phyloP scores from a whole-genome alignment of 1,139 yeast genomes.

The Yarrowia galli region DNA sequence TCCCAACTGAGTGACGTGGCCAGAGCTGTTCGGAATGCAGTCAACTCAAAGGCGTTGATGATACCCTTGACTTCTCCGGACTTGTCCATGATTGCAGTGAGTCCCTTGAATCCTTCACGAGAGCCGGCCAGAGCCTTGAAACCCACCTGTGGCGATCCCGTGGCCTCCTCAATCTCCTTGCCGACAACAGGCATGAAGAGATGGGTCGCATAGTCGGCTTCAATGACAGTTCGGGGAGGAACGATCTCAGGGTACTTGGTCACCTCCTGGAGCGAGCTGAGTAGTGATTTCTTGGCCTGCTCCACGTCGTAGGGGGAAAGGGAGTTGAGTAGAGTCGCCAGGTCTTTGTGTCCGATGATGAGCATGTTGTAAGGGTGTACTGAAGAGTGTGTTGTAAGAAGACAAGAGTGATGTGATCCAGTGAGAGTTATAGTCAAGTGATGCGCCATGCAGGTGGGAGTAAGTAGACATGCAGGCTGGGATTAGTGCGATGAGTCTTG shows the following conservation, averaged over 20 bases:
- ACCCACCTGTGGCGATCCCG: slow-evolving; percentile 50
- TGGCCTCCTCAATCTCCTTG: slow-evolving; percentile 53
- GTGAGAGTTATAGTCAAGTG: no score
- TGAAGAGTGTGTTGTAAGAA: no score
- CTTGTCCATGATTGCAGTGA: slow-evolving; percentile 54
- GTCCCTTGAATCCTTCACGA: slow-evolving; percentile 59
- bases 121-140: slow-evolving; percentile 62
- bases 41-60: slow-evolving; percentile 64
- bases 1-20: slow-evolving; percentile 61
- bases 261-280: slow-evolving; percentile 16
- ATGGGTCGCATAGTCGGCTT: slow-evolving; percentile 56
- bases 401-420: no score
- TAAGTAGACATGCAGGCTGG: no score
- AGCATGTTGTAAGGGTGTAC: background rate
- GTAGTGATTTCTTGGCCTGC: slow-evolving; percentile 14
- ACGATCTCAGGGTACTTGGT: slow-evolving; percentile 48
- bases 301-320: slow-evolving; percentile 14
- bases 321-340: slow-evolving; percentile 21
- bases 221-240: slow-evolving; percentile 54
- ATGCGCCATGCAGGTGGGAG: background rate
- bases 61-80: slow-evolving; percentile 63
- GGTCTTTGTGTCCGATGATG: slow-evolving; percentile 32
- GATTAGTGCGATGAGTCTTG: no score
- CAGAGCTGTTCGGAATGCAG: slow-evolving; percentile 74
- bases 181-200: slow-evolving; percentile 70